phyloP scores from a whole-genome alignment of 495 filamentous ascomycete genomes.

The Durotheca rogersii region DNA sequence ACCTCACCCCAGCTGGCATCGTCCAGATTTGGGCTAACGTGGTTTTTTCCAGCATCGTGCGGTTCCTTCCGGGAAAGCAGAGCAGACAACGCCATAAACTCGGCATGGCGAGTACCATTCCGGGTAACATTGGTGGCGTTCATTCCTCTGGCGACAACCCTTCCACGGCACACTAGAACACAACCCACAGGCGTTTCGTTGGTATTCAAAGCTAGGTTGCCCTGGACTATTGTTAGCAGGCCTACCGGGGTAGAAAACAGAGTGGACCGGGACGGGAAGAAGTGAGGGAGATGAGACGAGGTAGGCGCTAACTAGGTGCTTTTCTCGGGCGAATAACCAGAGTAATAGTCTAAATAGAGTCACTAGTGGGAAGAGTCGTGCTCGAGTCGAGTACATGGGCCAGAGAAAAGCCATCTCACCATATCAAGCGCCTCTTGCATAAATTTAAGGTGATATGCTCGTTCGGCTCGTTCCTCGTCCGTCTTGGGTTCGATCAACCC shows the following conservation, averaged over 20 bases:
- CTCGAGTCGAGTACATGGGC: too few species aligned
- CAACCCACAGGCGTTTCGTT: slow-evolving; percentile 97
- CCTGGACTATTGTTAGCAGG: slow-evolving; percentile 49
- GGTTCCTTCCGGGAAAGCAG: slow-evolving; percentile 39
- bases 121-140: slow-evolving; percentile 90
- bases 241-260: not conserved
- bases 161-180: slow-evolving; percentile 74
- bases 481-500: slow-evolving; percentile 33
- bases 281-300: not conserved
- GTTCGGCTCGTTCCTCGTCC: slow-evolving; percentile 31
- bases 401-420: slow-evolving; percentile 46
- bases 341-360: too few species aligned
- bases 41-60: not conserved
- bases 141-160: slow-evolving; percentile 83
- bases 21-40: slow-evolving; percentile 20
- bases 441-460: slow-evolving; percentile 53
- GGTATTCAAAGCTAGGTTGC: slow-evolving; percentile 71
- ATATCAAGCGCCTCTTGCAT: slow-evolving; percentile 72
- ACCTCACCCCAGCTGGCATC: slow-evolving; percentile 45
- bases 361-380: too few species aligned
- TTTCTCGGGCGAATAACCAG: too few species aligned
- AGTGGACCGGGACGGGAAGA: slow-evolving; percentile 1
- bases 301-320: too few species aligned
- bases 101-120: slow-evolving; percentile 89
- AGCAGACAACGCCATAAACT: slow-evolving; percentile 80